Evolutionary conservation across 2,329 filamentous ascomycete species (phyloP).

Genomic region (Chaetomiaceae sp.): DNA sequence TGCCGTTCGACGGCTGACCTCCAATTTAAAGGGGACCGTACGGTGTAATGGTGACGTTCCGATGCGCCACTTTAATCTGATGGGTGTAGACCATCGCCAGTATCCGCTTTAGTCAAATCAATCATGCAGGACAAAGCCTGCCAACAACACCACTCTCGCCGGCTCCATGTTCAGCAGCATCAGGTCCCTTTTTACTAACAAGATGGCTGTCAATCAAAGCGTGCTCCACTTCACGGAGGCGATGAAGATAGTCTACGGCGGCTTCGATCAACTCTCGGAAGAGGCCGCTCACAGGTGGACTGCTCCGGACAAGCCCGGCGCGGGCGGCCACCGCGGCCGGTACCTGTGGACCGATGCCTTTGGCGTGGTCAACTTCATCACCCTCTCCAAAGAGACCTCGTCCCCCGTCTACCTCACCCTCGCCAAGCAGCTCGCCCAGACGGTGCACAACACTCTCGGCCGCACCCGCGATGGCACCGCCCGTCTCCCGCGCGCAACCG

Average conservation of each 20-base stretch:
- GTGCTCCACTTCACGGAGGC: constrained; percentile 33
- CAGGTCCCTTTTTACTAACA: not conserved
- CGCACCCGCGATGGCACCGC: constrained; percentile 44
- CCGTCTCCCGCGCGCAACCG: constrained; percentile 48
- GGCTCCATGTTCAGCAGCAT: constrained; percentile 9
- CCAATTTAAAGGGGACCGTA: not conserved
- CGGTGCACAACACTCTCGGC: constrained; percentile 51
- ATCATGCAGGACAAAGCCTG: not conserved
- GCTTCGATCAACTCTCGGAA: constrained; percentile 27
- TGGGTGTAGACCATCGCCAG: not conserved
- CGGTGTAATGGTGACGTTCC: constrained; percentile 19
- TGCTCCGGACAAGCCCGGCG: constrained; percentile 41
- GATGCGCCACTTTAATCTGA: not conserved
- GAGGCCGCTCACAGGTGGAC: constrained; percentile 37
- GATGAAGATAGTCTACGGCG: constrained; percentile 38
- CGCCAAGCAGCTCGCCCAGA: constrained; percentile 44
- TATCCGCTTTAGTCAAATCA: not conserved
- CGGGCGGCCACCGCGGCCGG: constrained; percentile 52
- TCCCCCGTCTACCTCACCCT: constrained; percentile 42
- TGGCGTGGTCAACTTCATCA: constrained; percentile 55
- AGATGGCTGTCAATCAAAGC: constrained; percentile 13
- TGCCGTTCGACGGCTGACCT: not conserved
- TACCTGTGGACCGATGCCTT: constrained; percentile 61
- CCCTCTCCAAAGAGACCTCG: constrained; percentile 41
- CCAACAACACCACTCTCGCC: not conserved